These are phyloP conservation scores for Lactifluus hygrophoroides DNA, from an alignment of 768 basidiomycete genomes.

Conservation along the genomic window DNA sequence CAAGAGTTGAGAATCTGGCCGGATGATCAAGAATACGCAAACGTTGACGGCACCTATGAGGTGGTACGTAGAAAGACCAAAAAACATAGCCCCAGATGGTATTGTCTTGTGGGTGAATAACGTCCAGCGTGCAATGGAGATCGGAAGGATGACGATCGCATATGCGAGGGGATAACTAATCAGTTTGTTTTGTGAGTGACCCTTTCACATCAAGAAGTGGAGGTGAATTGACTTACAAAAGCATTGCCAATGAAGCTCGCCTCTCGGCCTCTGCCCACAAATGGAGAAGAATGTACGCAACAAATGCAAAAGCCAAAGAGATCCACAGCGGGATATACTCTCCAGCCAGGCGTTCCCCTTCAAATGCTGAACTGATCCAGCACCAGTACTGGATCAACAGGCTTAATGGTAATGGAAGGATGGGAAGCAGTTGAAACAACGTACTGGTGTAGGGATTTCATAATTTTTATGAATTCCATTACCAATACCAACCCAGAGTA, in stretches of 20 bases:
- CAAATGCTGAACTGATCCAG: conserved; percentile 32
- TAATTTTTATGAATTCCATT: conserved; percentile 23
- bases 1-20: no score
- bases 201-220: neutral
- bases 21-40: no score
- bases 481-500: conserved; percentile 19
- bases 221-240: conserved; percentile 26
- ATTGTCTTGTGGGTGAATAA: neutral
- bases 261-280: conserved; percentile 28
- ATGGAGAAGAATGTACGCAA: conserved; percentile 34
- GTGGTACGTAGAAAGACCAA: neutral
- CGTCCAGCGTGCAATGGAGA: neutral
- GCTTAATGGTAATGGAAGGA: conserved; percentile 9
- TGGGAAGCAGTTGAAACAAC: neutral
- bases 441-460: conserved; percentile 32
- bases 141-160: neutral
- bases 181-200: neutral
- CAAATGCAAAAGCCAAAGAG: conserved; percentile 28
- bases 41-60: neutral
- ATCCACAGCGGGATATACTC: conserved; percentile 43
- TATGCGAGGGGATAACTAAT: conserved; percentile 32
- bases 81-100: neutral
- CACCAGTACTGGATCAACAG: conserved; percentile 34
- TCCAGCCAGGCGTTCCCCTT: conserved; percentile 29
- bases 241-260: conserved; percentile 7